A percentile compares a stretch with the other conserved stretches of the same genome.
These are phyloP conservation scores for Aspergillus nomiae DNA, from an alignment of 2,329 filamentous ascomycete species.

Conservation along the genomic window DNA sequence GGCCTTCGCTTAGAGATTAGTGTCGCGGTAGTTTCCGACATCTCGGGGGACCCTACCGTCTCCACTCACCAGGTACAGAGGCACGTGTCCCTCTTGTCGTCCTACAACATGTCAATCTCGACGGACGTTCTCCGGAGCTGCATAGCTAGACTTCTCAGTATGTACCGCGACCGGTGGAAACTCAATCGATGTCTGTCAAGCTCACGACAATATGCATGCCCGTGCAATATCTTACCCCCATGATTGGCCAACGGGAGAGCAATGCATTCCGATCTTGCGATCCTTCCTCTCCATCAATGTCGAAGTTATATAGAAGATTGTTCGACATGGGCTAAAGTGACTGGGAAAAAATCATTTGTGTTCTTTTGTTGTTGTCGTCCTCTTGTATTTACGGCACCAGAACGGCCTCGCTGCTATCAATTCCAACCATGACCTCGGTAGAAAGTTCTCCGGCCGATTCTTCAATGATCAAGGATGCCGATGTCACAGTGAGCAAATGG, in stretches of 20 bases:
- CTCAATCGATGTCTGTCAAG: background rate
- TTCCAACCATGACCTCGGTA: constrained; percentile 2
- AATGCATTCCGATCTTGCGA: background rate
- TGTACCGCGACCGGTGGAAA: background rate
- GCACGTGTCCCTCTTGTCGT: background rate
- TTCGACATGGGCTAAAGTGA: background rate
- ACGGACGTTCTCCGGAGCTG: background rate
- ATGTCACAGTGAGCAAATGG: constrained; percentile 13
- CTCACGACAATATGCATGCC: background rate
- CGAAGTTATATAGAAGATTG: background rate
- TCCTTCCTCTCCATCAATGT: background rate
- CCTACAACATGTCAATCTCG: background rate
- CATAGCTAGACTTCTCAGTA: background rate
- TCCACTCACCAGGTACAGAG: background rate
- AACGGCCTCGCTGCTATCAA: background rate
- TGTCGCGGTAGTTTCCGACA: constrained; percentile 5
- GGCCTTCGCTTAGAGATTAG: background rate
- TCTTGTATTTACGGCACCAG: background rate
- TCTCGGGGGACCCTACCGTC: background rate
- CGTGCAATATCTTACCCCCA: background rate
- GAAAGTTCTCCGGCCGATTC: constrained; percentile 15
- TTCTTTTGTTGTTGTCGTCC: background rate
- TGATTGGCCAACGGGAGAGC: background rate
- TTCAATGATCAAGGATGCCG: constrained; percentile 4
- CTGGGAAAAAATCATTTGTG: background rate